Evolutionary conservation across 345 rosid genomes (phyloP), one percentile per base, ranked within the genome.

Genomic region (Salix exigua): DNA sequence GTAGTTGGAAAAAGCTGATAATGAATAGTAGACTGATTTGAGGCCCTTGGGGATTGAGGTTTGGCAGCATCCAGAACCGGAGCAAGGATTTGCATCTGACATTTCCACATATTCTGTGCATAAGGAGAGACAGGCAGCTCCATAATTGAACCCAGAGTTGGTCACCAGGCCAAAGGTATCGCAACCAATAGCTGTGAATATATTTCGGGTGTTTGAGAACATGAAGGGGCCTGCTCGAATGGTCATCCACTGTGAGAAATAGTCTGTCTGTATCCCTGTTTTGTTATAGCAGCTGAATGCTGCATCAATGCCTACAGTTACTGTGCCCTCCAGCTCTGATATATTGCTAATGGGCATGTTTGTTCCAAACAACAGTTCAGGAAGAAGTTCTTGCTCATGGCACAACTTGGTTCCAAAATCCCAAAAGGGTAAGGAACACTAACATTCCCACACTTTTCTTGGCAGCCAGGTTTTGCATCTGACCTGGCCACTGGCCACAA

Each of bases 171-270:
- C 9, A 37, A 0, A 37, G 38, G 38, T 79, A 64, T 79, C 81
- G 2, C 86, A 83, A 14, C 86, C 81, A 23, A 80, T 55, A 14
- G 61, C 83, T 4, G 79, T 80, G 51, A 83, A n/a, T n/a, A n/a
- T n/a, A n/a, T n/a, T n/a, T n/a, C n/a, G 53, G 9, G 66, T 37
- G 70, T 65, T 26, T 0, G 81, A 83, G 23, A 83, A 58, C 23
- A 42, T 37, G 74, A 70, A 73, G 0, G 81, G 76, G 1, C 75
- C n/a, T n/a, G n/a, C n/a, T n/a, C n/a, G n/a, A n/a, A n/a, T n/a
- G 48, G 0, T 1, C 30, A 28, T 28, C 1, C 1, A 2, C 30
- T 28, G 30, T 28, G 30, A 28, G 30, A 28, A 28, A 2, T 0
- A 28, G 30, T 1, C 30, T 28, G 30, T 28, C 30, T 28, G 30